These are phyloP conservation scores for Hirschioporus abietinus DNA, from an alignment of 768 basidiomycete species.

Conservation along the genomic window DNA sequence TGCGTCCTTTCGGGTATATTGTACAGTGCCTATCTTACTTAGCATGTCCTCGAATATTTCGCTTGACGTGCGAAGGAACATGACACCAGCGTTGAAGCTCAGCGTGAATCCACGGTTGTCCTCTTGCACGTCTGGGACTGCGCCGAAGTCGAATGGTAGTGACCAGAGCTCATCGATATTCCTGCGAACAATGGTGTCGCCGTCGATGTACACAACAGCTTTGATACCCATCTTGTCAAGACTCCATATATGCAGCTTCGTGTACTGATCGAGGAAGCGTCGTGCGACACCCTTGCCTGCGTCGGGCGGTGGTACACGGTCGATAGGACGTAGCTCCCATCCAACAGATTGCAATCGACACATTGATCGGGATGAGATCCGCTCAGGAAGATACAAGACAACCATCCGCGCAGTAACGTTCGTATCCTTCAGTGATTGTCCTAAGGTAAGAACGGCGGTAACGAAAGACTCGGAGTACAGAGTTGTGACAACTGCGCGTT, in stretches of 20 bases:
- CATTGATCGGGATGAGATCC: conserved; percentile 32
- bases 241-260: conserved; percentile 38
- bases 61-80: conserved; percentile 29
- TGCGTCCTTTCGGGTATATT: conserved; percentile 28
- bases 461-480: conserved; percentile 28
- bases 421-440: conserved; percentile 25
- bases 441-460: conserved; percentile 27
- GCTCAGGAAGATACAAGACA: conserved; percentile 28
- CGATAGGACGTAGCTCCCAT: conserved; percentile 32
- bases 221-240: conserved; percentile 28
- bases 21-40: conserved; percentile 22
- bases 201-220: conserved; percentile 34
- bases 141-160: conserved; percentile 35
- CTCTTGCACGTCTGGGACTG: conserved; percentile 32
- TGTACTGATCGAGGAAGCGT: conserved; percentile 38
- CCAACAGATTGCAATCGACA: conserved; percentile 33
- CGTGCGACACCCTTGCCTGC: conserved; percentile 29
- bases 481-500: conserved; percentile 25
- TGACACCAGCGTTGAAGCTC: conserved; percentile 36
- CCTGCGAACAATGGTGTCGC: conserved; percentile 36
- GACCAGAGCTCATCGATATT: conserved; percentile 43
- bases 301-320: conserved; percentile 33
- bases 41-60: conserved; percentile 27
- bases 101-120: conserved; percentile 28
- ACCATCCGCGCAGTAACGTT: conserved; percentile 28